Evolutionary conservation across 1,284 basidiomycete species (phyloP).

Genomic region (Pseudozyma pruni): DNA sequence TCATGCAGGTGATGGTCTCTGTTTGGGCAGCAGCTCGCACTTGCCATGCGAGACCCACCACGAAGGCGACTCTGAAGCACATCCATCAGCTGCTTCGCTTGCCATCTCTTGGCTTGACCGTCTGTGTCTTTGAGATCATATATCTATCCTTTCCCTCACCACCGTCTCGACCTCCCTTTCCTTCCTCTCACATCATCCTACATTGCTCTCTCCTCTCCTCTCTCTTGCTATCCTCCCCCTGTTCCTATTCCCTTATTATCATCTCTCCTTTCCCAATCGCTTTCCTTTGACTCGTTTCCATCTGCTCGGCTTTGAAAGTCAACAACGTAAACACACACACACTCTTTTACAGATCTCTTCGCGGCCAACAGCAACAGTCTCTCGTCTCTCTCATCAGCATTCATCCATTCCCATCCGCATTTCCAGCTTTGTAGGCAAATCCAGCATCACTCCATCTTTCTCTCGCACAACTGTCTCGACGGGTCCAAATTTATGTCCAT

Average conservation of each 20-base stretch:
- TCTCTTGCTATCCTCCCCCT: constrained; percentile 1
- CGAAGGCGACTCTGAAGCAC: neutral
- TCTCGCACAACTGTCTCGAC: constrained; percentile 1
- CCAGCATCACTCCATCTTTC: neutral
- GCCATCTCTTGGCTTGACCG: neutral
- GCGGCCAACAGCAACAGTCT: constrained; percentile 1
- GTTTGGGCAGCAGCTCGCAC: neutral
- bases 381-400: neutral
- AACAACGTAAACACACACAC: neutral
- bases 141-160: constrained; percentile 4
- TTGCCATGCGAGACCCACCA: neutral
- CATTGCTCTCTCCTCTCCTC: neutral
- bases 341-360: constrained; percentile 1
- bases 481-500: constrained; percentile 3
- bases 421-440: neutral
- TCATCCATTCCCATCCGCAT: neutral
- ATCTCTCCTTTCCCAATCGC: neutral
- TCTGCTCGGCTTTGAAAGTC: no score
- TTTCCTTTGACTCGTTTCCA: no score
- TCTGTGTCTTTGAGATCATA: neutral
- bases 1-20: neutral
- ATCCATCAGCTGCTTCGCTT: neutral
- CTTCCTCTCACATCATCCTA: neutral
- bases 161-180: constrained; percentile 2
- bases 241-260: constrained; percentile 3